Base-by-base conservation (phyloP, 345 rosid species). In the Eucalyptus sideroxylon region DNA sequence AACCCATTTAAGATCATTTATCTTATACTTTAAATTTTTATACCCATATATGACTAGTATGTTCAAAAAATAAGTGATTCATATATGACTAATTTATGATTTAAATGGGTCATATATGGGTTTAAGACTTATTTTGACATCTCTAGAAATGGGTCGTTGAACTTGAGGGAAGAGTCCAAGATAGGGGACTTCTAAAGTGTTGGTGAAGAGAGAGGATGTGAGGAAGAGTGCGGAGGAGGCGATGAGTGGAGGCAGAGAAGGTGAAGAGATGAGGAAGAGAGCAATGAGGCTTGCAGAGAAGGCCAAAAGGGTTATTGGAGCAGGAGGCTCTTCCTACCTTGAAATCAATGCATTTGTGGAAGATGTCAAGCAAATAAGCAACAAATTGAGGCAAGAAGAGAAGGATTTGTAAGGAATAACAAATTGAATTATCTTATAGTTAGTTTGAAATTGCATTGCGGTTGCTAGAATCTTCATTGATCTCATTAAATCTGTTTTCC, bases 311-410 rank as follows among this genome's bases (percentile, higher is more conserved):
- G 92, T 90, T 6, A 45, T 80, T 60, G n/a, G 88, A 82, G 51
- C 51, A 45, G 89, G 89, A 40, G 93, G 94, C 49, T 92, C 93
- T 53, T 92, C 94, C 16, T 87, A 72, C 53, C 69, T 27, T 11
- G 34, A 60, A 60, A 60, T 60, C 31, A 30, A 12, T 1, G 69
- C 4, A 27, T 27, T 60, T 60, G 34, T 60, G 34, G 34, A 60
- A 60, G 69, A 27, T 60, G 69, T 60, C 69, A 60, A 60, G 34
- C 31, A 60, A 60, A 60, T 60, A 60, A 60, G 69, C 69, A 60
- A 27, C 69, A 60, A 60, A 60, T 27, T 60, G 69, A 60, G 69
- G 69, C 69, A 60, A 12, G 34, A 60, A 60, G 16, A 11, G 34
- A 30, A 60, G n/a, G 67, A 60, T 60, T 60, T 12, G 16, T 27